Evolutionary conservation across 1,284 basidiomycete species (phyloP), one percentile per base, ranked within the genome.

Genomic region (Chalciporus piperatoides): DNA sequence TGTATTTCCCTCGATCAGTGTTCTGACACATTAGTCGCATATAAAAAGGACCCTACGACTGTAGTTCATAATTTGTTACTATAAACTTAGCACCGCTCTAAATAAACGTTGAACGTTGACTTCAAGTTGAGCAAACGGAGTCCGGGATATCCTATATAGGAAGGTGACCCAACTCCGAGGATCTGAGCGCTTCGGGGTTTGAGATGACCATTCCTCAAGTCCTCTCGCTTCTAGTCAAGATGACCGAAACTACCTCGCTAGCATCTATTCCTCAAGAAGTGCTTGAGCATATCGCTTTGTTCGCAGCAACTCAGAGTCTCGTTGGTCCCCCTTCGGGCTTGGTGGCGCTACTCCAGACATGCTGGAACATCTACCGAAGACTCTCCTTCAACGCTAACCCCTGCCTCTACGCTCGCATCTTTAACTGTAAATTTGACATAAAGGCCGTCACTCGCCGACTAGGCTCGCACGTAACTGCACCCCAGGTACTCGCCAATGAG

Each of bases 351-450:
- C 73, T 90, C 14, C 60, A 68, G 36, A 73, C 80, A 4, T 86
- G 76, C 64, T 75, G 71, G 36, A 63, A 65, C 36, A 65, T 89
- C 47, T 59, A 83, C 66, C 62, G 69, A 41, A 74, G 69, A 51
- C 71, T 76, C 56, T 77, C 75, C 9, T 67, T 76, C 50, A 41
- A 61, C 7, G 57, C 67, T n/a, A 84, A 85, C 59, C 76, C 75
- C 7, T 72, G 79, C 52, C 75, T 94, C 43, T 90, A 90, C 59
- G 81, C 84, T 6, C 69, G 73, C 50, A 79, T 92, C 49, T 92
- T 89, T 61, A 67, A 69, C 33, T 58, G 61, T 50, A 81, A 80
- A 58, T 93, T 92, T 64, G 91, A 93, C 67, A 65, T 73, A 23
- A 67, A 68, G 9, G 78, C 86, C 2, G 72, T 76, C 1, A 62